Evolutionary conservation across 345 rosid species (phyloP), one percentile per base, ranked within the genome.

Genomic region (Brassica incana): DNA sequence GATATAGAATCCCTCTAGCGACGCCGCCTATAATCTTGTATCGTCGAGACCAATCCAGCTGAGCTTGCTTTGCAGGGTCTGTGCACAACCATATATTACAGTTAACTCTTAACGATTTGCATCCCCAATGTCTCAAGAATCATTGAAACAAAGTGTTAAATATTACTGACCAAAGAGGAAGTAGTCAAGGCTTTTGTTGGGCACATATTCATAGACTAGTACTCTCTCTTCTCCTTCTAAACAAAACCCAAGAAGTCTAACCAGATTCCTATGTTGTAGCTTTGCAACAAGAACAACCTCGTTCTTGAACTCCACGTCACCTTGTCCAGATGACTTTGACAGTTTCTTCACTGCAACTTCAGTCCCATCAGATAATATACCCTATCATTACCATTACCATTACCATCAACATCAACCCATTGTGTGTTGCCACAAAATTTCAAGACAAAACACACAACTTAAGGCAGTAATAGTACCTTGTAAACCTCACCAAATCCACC

Each of bases 401-500:
- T 23, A 9, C 5, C 12, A 67, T 45, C 58, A 73, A 14, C 56
- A 72, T 59, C 38, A 36, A 25, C 29, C 30, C 40, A 0, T 56
- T 40, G 58, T 6, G 43, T 63, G 6, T 36, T 63, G 35, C 8
- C n/a, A 16, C 3, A 35, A 73, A 30, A 3, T 12, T 27, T 67
- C 7, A 67, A 20, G 29, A 35, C 1, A 59, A 76, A n/a, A 10
- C 36, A 27, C 11, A 27, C 32, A 33, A 8, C 30, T 33, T 12
- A 33, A 45, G 35, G 64, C 11, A 59, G 62, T n/a, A 45, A 2
- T 14, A 15, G 23, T 80, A 89, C 93, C 92, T 82, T 83, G 85
- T 82, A 90, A 80, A 92, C 94, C 23, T 65, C 87, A 14, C 95
- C 90, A 67, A 90, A 90, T 48, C 92, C 97, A 36, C 95, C 95